Evolutionary conservation across 768 basidiomycete genomes (phyloP).

Genomic region (Kwoniella dejecticola): DNA sequence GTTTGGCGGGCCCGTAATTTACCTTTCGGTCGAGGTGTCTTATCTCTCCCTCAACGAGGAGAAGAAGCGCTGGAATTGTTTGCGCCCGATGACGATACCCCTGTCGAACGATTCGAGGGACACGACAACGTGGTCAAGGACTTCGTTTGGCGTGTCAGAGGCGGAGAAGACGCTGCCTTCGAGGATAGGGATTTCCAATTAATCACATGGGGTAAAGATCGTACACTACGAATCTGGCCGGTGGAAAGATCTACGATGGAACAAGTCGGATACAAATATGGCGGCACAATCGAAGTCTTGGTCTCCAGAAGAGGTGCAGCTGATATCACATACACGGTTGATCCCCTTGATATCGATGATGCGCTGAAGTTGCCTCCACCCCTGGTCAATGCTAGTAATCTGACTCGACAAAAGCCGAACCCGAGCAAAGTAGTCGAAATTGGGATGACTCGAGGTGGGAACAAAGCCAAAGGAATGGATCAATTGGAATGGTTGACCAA

Average conservation of each 20-base stretch:
- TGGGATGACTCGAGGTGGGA: slow-evolving; percentile 54
- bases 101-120: slow-evolving; percentile 76
- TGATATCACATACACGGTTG: slow-evolving; percentile 53
- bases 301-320: slow-evolving; percentile 53
- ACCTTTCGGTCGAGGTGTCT: slow-evolving; percentile 85
- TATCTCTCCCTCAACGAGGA: slow-evolving; percentile 85
- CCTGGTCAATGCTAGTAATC: slow-evolving; percentile 42
- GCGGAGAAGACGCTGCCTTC: slow-evolving; percentile 59
- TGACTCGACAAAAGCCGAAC: slow-evolving; percentile 37
- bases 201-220: slow-evolving; percentile 85
- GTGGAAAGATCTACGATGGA: slow-evolving; percentile 64
- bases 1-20: slow-evolving; percentile 92
- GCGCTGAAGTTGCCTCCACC: slow-evolving; percentile 28
- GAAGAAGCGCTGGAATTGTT: slow-evolving; percentile 85
- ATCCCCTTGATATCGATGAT: slow-evolving; percentile 16
- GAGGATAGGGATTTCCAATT: slow-evolving; percentile 65
- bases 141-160: slow-evolving; percentile 84
- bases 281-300: slow-evolving; percentile 54
- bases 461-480: slow-evolving; percentile 46
- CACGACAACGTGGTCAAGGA: slow-evolving; percentile 95
- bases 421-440: slow-evolving; percentile 21
- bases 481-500: slow-evolving; percentile 53
- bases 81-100: slow-evolving; percentile 56
- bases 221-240: slow-evolving; percentile 88
- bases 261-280: slow-evolving; percentile 55